phyloP scores from a whole-genome alignment of 1,284 basidiomycete species.

The Fomitiporia mediterranea region DNA sequence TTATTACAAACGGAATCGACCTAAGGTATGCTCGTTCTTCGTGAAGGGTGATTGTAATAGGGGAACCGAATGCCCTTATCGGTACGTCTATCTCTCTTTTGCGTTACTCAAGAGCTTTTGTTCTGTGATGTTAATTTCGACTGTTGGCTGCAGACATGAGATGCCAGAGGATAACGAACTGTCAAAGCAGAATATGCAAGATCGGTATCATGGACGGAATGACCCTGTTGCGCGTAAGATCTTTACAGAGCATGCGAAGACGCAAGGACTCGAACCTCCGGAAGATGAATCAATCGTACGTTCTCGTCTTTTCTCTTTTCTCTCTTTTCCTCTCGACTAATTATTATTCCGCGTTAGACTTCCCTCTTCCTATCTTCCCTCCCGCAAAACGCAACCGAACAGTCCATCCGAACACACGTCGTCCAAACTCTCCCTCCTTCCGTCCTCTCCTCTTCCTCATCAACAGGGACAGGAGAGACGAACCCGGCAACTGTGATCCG shows the following conservation, averaged over 20 bases:
- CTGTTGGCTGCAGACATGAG: conserved; percentile 63
- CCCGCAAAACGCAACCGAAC: conserved; percentile 69
- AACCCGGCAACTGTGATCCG: conserved; percentile 41
- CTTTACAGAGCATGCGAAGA: conserved; percentile 65
- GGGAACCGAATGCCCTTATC: conserved; percentile 89
- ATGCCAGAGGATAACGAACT: conserved; percentile 78
- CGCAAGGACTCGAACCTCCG: conserved; percentile 82
- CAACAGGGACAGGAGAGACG: conserved; percentile 20
- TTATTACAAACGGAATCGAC: conserved; percentile 94
- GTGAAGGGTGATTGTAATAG: conserved; percentile 93
- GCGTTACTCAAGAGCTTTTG: too few species aligned
- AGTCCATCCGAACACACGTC: conserved; percentile 73
- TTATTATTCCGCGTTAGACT: conserved; percentile 48
- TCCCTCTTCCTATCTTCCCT: conserved; percentile 90
- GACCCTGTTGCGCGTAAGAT: conserved; percentile 93
- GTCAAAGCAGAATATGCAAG: conserved; percentile 88
- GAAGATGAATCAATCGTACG: conserved; percentile 83
- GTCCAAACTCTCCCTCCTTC: conserved; percentile 67
- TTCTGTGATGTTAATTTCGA: neutral
- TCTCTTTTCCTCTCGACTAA: conserved; percentile 6
- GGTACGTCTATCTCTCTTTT: conserved; percentile 36
- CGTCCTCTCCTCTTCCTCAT: conserved; percentile 48
- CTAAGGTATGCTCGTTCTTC: conserved; percentile 94
- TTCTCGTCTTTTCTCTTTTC: conserved; percentile 22
- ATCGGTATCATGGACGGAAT: conserved; percentile 86